Conservation (phyloP, 2,329 filamentous ascomycete genomes). For the Fusarium hostae region DNA sequence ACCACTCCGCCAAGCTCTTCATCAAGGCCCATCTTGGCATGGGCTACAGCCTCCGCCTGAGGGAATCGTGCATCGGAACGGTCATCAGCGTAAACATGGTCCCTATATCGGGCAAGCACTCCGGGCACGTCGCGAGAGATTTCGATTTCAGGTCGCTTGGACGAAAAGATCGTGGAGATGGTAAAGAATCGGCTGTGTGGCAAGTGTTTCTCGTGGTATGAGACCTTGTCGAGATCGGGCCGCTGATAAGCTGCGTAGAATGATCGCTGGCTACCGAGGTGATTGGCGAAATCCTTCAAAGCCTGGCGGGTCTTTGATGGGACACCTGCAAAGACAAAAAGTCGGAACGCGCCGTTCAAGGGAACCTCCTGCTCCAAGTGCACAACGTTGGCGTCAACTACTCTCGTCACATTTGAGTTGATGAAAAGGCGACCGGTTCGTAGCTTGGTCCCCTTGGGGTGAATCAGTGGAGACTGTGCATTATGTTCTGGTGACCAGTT, state of each 20-base stretch:
- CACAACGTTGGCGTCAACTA: constrained; percentile 89
- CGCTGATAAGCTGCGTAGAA: constrained; percentile 78
- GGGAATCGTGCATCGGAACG: constrained; percentile 77
- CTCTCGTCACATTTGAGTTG: constrained; percentile 84
- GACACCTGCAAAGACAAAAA: constrained; percentile 86
- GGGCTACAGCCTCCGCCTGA: constrained; percentile 77
- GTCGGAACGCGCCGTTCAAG: constrained; percentile 85
- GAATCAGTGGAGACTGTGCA: constrained; percentile 76
- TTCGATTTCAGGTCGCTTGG: constrained; percentile 74
- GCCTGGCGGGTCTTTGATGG: constrained; percentile 69
- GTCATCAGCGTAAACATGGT: constrained; percentile 90
- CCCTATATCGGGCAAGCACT: constrained; percentile 77
- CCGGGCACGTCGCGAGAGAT: constrained; percentile 77
- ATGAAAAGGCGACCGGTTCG: constrained; percentile 79
- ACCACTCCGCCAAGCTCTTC: constrained; percentile 80
- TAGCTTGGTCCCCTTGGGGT: constrained; percentile 72
- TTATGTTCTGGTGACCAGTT: constrained; percentile 84
- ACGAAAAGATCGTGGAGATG: constrained; percentile 79
- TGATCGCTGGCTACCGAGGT: constrained; percentile 72
- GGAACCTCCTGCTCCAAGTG: constrained; percentile 92
- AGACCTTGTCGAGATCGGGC: constrained; percentile 69
- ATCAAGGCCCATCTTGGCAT: constrained; percentile 87
- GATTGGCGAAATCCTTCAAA: constrained; percentile 74
- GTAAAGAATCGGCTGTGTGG: constrained; percentile 88
- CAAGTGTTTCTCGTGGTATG: constrained; percentile 83